Base-by-base conservation (phyloP, 495 filamentous ascomycete species). In the Annulohypoxylon bovei region DNA sequence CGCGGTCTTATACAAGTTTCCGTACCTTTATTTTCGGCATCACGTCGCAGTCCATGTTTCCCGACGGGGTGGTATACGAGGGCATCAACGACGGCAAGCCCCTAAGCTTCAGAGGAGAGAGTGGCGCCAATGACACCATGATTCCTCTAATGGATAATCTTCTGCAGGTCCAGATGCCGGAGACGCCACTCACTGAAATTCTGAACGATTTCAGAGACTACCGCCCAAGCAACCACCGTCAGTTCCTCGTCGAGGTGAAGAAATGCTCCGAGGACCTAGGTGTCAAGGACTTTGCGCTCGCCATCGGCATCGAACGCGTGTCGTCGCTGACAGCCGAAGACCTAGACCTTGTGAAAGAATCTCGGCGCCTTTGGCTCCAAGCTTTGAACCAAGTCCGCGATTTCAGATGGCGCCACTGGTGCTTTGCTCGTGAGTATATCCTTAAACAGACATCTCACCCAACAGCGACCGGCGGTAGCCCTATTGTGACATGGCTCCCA, bases 21-120 rank as follows among this genome's bases (percentile, higher is more conserved):
- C 89, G 94, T 9, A 94, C 93, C 32, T 97, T 97, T 81, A 97
- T 97, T 79, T 97, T 96, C 71, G 94, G 94, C 53, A 96, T 97
- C 71, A 93, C 90, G 1, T 89, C 85, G 6, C 94, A 97, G 77
- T 88, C 86, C 47, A 97, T 97, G 94, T 97, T 97, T 77, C 94
- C 94, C 2, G 82, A 91, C 52, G 94, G 94, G 1, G 94, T 97
- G 2, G 77, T 95, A 59, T 97, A 97, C 79, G 90, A 95, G 75
- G 93, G 92, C 20, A 84, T 93, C 32, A 89, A 89, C 50, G 88
- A 91, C 30, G 76, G 65, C 37, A 85, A 90, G 63, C 90, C 89
- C 0, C 76, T 92, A 58, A 86, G 81, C 60, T 97, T 95, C 83
- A 89, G 94, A 5, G 94, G 94, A 50, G 94, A 97, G 77, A 92